phyloP scores from a whole-genome alignment of 1,139 yeast species.

The Protomyces pachydermus region DNA sequence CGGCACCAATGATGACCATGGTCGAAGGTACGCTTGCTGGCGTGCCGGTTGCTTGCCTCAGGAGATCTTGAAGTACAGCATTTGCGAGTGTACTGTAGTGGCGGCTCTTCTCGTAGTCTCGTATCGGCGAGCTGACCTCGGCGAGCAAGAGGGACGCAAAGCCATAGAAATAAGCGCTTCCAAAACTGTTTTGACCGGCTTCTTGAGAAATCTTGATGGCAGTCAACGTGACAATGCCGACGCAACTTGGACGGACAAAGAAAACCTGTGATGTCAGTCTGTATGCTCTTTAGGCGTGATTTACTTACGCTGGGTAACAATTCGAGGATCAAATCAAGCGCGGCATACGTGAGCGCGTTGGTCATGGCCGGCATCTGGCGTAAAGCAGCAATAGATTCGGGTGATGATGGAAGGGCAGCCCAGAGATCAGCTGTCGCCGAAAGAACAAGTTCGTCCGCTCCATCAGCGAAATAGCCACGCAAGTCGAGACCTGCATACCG shows the following conservation, averaged over 20 bases:
- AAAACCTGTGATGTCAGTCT: not conserved
- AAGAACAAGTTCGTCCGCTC: not conserved
- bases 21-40: not conserved
- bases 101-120: not conserved
- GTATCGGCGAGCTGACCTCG: conserved; percentile 1
- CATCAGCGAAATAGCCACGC: not conserved
- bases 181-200: not conserved
- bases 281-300: not conserved
- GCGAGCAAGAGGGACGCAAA: conserved; percentile 12
- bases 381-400: not conserved
- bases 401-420: not conserved
- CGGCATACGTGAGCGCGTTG: conserved; percentile 3
- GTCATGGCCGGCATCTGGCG: not conserved
- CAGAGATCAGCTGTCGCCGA: not conserved
- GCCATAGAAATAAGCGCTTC: conserved; percentile 4
- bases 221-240: not conserved
- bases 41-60: not conserved
- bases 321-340: not conserved
- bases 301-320: not conserved
- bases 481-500: conserved; percentile 4
- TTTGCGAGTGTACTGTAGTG: conserved; percentile 1
- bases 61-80: conserved; percentile 3
- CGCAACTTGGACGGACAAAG: not conserved
- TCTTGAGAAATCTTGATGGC: conserved; percentile 1
- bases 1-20: conserved; percentile 3